Conservation (phyloP, 208 protist species). For the Porcisia deanei region DNA sequence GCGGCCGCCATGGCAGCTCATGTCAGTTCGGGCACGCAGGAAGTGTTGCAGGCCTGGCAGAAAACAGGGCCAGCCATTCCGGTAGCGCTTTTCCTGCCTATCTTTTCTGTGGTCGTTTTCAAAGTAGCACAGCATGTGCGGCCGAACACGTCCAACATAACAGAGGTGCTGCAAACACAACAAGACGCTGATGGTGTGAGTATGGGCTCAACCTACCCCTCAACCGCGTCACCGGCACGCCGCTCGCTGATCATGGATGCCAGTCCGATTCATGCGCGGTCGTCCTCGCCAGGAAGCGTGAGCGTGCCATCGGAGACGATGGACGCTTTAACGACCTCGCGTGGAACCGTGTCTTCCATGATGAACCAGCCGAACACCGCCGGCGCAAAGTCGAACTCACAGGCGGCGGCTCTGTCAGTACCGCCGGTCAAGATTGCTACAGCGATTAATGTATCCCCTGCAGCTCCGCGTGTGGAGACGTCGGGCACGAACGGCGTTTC, state of each 20-base stretch:
- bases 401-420: neutral
- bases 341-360: neutral
- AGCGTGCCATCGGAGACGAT: slow-evolving; percentile 13
- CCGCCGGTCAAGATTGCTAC: slow-evolving; percentile 21
- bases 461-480: neutral
- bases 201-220: slow-evolving; percentile 10
- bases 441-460: slow-evolving; percentile 1
- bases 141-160: slow-evolving; percentile 9
- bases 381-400: neutral
- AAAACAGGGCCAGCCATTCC: slow-evolving; percentile 60
- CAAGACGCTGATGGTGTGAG: slow-evolving; percentile 17
- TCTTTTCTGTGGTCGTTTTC: slow-evolving; percentile 63
- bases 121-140: slow-evolving; percentile 33
- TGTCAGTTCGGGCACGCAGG: slow-evolving; percentile 24
- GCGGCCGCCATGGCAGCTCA: slow-evolving; percentile 11
- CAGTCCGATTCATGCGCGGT: slow-evolving; percentile 14
- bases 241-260: slow-evolving; percentile 19
- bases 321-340: slow-evolving; percentile 20
- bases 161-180: slow-evolving; percentile 24
- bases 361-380: neutral
- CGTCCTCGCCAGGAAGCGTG: slow-evolving; percentile 11
- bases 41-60: slow-evolving; percentile 38
- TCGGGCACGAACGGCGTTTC: slow-evolving; percentile 1
- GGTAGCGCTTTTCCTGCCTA: slow-evolving; percentile 63
- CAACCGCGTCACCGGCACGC: slow-evolving; percentile 17